phyloP scores from a whole-genome alignment of 108 stramenopile species.

The Bacterosira constricta region DNA sequence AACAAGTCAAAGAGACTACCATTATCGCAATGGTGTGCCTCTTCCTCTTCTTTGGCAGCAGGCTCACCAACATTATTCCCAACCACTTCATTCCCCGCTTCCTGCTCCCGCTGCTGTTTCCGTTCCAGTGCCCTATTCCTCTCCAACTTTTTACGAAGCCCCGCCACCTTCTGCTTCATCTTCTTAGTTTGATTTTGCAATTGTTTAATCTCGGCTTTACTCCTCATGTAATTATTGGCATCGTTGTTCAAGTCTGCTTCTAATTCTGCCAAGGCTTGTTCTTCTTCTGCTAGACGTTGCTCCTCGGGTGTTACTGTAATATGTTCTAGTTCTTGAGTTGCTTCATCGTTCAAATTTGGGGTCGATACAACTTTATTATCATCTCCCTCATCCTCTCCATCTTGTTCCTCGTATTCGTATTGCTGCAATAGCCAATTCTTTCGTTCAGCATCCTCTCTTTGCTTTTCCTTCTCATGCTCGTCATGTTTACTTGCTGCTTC shows the following conservation, averaged over 20 bases:
- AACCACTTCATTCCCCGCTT: constrained; percentile 19
- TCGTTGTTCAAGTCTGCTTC: constrained; percentile 65
- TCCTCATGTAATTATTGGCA: constrained; percentile 78
- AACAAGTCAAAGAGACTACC: constrained; percentile 29
- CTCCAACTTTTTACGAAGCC: constrained; percentile 47
- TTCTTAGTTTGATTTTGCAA: constrained; percentile 56
- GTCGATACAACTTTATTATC: constrained; percentile 13
- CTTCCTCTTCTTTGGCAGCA: neutral
- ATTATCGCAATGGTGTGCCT: constrained; percentile 1
- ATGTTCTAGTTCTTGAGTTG: neutral
- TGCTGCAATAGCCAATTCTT: constrained; percentile 57
- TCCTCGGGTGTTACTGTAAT: constrained; percentile 14
- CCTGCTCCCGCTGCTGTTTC: constrained; percentile 21
- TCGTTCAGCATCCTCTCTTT: neutral
- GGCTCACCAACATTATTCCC: neutral
- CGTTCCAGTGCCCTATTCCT: constrained; percentile 25
- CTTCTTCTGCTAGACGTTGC: constrained; percentile 18
- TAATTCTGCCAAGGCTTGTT: constrained; percentile 45
- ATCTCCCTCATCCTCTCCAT: constrained; percentile 24
- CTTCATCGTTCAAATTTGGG: neutral
- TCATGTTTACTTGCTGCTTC: neutral
- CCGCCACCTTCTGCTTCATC: constrained; percentile 45
- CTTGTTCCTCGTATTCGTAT: constrained; percentile 61
- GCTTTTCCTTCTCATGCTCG: neutral
- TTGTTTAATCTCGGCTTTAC: constrained; percentile 68